Conservation (phyloP, 2,329 filamentous ascomycete genomes). For the Chaetothyriales sp. region DNA sequence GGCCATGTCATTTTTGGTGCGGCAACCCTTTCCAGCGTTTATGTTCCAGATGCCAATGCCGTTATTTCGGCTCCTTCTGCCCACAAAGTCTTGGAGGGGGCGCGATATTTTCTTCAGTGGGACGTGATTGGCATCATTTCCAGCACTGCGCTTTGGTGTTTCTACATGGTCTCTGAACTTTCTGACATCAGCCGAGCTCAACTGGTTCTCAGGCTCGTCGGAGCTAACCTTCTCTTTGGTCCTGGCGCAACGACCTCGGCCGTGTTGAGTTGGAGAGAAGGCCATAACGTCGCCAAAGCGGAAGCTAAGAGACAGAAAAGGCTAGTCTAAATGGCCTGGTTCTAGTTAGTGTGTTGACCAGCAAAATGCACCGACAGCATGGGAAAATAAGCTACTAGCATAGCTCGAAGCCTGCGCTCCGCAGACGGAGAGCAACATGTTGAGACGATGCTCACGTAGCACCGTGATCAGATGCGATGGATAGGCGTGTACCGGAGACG, state of each 20-base stretch:
- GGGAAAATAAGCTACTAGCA: too few relatives aligned
- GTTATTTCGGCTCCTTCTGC: not conserved
- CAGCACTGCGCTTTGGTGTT: not conserved
- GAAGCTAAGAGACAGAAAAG: not conserved
- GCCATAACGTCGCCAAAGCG: not conserved
- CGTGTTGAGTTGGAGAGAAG: not conserved
- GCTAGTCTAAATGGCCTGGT: not conserved
- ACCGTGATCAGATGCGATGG: too few relatives aligned
- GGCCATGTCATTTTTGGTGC: not conserved
- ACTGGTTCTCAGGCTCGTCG: not conserved
- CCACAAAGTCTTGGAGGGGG: not conserved
- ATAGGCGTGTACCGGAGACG: too few relatives aligned
- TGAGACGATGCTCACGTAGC: too few relatives aligned
- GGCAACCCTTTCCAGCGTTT: not conserved
- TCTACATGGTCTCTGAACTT: not conserved
- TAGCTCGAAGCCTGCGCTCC: too few relatives aligned
- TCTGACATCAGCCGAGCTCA: not conserved
- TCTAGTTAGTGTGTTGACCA: too few relatives aligned
- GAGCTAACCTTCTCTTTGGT: not conserved
- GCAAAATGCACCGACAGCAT: too few relatives aligned
- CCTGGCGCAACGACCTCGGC: not conserved
- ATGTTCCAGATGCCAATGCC: not conserved
- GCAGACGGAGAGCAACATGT: too few relatives aligned
- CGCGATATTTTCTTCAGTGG: not conserved
- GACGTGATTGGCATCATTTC: not conserved